Percentiles rank a stretch among this genome's conserved stretches.
Conservation (phyloP, 768 basidiomycete genomes). For the Boletus tomentosulus region DNA sequence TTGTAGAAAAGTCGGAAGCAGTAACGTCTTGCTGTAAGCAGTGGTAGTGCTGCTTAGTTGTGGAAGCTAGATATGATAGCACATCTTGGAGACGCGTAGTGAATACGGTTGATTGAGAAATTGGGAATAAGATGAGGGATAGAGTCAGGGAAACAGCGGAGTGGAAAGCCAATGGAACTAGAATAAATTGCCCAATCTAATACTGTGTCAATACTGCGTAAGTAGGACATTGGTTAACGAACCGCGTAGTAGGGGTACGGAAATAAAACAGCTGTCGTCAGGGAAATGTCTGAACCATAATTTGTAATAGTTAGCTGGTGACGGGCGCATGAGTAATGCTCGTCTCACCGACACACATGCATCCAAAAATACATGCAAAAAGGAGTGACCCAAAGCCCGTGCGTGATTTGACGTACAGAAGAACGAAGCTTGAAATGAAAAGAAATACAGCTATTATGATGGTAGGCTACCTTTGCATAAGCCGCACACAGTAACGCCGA, state of each 20-base stretch:
- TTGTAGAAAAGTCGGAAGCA: slow-evolving; percentile 29
- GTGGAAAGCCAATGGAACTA: slow-evolving; percentile 59
- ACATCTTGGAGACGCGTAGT: slow-evolving; percentile 45
- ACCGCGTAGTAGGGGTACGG: slow-evolving; percentile 63
- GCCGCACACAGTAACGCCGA: neutral
- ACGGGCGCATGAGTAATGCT: neutral
- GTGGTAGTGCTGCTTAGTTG: slow-evolving; percentile 43
- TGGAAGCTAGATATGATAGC: slow-evolving; percentile 43
- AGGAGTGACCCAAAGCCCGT: slow-evolving; percentile 62
- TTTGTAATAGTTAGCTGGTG: neutral
- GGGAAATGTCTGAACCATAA: slow-evolving; percentile 45
- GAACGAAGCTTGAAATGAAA: slow-evolving; percentile 52
- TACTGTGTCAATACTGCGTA: neutral
- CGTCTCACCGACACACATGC: slow-evolving; percentile 52
- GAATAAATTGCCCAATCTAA: slow-evolving; percentile 46
- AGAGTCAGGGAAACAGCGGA: slow-evolving; percentile 49
- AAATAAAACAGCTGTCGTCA: slow-evolving; percentile 57
- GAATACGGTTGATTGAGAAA: slow-evolving; percentile 57
- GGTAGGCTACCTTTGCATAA: slow-evolving; percentile 41
- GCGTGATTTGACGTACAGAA: slow-evolving; percentile 57
- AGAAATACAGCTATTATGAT: slow-evolving; percentile 60
- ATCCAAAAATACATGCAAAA: slow-evolving; percentile 52
- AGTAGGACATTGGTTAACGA: slow-evolving; percentile 8
- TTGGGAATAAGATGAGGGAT: slow-evolving; percentile 58
- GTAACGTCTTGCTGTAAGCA: slow-evolving; percentile 43